phyloP scores from a whole-genome alignment of 345 rosid species.

The Durio zibethinus region DNA sequence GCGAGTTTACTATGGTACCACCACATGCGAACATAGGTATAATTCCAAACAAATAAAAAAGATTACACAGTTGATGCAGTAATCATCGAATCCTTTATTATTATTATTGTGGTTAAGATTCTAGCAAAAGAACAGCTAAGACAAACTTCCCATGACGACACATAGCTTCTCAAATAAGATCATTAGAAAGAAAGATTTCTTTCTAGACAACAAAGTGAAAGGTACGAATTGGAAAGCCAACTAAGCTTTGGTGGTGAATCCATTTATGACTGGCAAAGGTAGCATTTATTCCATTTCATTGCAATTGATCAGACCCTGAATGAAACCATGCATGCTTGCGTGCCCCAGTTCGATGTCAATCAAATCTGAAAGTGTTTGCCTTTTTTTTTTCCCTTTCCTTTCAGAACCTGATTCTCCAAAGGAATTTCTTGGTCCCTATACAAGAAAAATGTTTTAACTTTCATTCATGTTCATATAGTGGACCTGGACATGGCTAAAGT shows the following conservation, averaged over 20 bases:
- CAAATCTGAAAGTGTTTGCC: neutral
- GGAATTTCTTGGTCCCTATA: neutral
- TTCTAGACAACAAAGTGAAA: neutral
- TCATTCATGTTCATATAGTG: neutral
- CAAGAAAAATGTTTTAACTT: neutral
- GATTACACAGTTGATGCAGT: neutral
- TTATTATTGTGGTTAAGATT: neutral
- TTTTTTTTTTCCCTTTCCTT: neutral
- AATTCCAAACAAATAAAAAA: neutral
- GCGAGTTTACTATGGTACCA: neutral
- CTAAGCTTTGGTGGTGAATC: neutral
- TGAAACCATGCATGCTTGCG: neutral
- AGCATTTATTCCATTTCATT: constrained; percentile 12
- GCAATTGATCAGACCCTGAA: neutral
- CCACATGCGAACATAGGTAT: neutral
- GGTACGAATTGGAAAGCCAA: neutral
- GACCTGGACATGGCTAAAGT: neutral
- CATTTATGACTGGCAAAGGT: neutral
- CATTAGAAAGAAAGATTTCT: neutral
- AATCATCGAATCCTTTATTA: neutral
- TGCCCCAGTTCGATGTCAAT: neutral
- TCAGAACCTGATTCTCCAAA: constrained; percentile 22
- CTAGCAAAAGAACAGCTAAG: neutral
- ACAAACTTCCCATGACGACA: neutral
- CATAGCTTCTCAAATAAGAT: neutral